Evolutionary conservation across 495 filamentous ascomycete species (phyloP).

Genomic region (Recurvomyces mirabilis): DNA sequence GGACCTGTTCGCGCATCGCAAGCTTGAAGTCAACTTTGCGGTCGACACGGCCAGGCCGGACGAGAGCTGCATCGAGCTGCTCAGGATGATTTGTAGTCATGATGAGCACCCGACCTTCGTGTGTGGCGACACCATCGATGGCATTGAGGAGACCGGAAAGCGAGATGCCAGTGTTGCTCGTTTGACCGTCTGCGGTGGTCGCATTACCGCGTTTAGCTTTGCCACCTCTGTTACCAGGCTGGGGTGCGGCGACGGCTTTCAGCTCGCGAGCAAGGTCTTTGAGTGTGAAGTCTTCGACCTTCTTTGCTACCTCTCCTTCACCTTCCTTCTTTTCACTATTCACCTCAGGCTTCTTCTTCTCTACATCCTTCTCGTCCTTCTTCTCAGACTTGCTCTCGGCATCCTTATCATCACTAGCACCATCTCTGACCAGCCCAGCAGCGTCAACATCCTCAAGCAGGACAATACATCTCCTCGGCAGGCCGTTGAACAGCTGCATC

Average conservation of each 20-base stretch:
- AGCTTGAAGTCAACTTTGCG: constrained; percentile 59
- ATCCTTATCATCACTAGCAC: constrained; percentile 9
- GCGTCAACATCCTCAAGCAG: constrained; percentile 66
- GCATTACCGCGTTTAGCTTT: neutral
- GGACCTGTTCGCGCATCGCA: constrained; percentile 49
- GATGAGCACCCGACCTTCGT: constrained; percentile 70
- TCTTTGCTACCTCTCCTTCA: neutral
- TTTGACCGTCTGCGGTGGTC: neutral
- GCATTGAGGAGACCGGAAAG: constrained; percentile 72
- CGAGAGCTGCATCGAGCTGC: constrained; percentile 60
- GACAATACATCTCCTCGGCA: constrained; percentile 58
- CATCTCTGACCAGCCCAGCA: constrained; percentile 53
- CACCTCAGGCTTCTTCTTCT: constrained; percentile 5
- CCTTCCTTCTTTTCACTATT: constrained; percentile 7
- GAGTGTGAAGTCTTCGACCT: constrained; percentile 14
- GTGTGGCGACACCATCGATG: constrained; percentile 71
- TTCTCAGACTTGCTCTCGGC: neutral
- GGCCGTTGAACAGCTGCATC: constrained; percentile 53
- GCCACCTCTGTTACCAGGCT: constrained; percentile 4
- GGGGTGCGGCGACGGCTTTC: constrained; percentile 10
- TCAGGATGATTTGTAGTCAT: constrained; percentile 80
- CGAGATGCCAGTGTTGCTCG: constrained; percentile 41
- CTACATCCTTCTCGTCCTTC: neutral
- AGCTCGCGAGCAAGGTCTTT: constrained; percentile 19
- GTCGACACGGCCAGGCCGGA: constrained; percentile 67